Conservation (phyloP, 257 asterid species). For the Striga asiatica region DNA sequence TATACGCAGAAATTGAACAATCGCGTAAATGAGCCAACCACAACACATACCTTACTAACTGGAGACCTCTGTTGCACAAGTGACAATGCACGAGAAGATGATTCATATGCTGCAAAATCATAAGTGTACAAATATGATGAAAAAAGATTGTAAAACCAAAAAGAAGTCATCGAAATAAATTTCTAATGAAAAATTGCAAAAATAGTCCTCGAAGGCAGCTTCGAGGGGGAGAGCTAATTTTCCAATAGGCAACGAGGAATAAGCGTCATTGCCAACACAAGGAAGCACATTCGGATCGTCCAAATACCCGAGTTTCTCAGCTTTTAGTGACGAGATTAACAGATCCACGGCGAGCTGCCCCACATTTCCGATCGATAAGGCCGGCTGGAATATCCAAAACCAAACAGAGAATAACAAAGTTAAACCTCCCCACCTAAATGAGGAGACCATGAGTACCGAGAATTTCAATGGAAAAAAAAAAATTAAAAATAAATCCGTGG, state of each 20-base stretch:
- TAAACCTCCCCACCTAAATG: background rate
- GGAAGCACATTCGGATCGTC: slow-evolving; percentile 88
- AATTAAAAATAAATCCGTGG: no score
- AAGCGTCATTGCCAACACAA: slow-evolving; percentile 95
- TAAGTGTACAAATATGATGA: no score
- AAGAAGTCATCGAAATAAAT: background rate
- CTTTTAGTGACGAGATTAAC: slow-evolving; percentile 56
- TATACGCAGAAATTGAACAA: background rate
- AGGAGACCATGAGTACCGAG: background rate
- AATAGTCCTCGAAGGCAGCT: slow-evolving; percentile 27
- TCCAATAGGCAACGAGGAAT: slow-evolving; percentile 66
- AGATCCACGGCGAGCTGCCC: slow-evolving; percentile 95
- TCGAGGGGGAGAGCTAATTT: slow-evolving; percentile 72
- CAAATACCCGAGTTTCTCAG: slow-evolving; percentile 51
- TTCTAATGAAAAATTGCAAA: background rate
- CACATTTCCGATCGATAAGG: slow-evolving; percentile 84
- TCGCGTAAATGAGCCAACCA: background rate
- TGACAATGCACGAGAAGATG: slow-evolving; percentile 43
- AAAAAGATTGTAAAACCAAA: no score
- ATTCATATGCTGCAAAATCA: slow-evolving; percentile 57
- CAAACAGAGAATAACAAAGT: background rate
- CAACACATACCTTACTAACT: slow-evolving; percentile 51
- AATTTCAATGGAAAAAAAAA: background rate
- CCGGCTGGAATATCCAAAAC: slow-evolving; percentile 44
- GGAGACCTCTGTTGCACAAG: slow-evolving; percentile 95